Conservation (phyloP, 208 protist genomes). For the Zelonia costaricensis region DNA sequence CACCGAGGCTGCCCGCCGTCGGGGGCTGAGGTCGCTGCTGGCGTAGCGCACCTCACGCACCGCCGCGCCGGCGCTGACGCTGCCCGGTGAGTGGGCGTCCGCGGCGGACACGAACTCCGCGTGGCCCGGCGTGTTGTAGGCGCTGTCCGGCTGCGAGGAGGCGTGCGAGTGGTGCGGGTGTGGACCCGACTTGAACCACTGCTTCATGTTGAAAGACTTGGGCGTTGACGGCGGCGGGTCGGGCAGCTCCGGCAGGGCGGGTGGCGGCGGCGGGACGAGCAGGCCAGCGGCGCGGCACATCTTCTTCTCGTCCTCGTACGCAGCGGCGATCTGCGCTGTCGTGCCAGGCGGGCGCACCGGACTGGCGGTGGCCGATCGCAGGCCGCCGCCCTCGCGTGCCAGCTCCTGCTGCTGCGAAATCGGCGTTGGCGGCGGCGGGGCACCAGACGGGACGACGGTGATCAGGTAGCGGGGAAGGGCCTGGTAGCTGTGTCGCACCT, state of each 20-base stretch:
- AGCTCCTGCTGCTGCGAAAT: no score
- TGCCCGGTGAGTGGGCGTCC: background rate
- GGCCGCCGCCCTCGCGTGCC: background rate
- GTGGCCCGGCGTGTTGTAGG: no score
- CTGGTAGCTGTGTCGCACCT: conserved; percentile 54
- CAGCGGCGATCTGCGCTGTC: conserved; percentile 7
- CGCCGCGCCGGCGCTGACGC: background rate
- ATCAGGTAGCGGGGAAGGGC: conserved; percentile 75
- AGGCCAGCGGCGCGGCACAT: background rate
- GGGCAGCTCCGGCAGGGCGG: background rate
- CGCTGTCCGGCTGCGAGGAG: no score
- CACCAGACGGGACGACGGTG: conserved; percentile 24
- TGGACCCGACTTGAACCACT: background rate
- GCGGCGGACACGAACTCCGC: background rate
- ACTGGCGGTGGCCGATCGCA: conserved; percentile 7
- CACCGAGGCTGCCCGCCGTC: background rate
- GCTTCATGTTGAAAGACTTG: conserved; percentile 1
- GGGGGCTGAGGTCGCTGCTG: background rate
- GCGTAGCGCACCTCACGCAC: background rate
- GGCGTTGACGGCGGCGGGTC: background rate
- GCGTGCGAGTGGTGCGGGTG: background rate
- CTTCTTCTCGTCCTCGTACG: conserved; percentile 1
- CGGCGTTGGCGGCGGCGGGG: background rate
- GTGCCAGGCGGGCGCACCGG: conserved; percentile 18
- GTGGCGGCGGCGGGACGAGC: background rate